Evolutionary conservation across 1,284 basidiomycete genomes (phyloP).

Genomic region (Rugosomyces carneus): DNA sequence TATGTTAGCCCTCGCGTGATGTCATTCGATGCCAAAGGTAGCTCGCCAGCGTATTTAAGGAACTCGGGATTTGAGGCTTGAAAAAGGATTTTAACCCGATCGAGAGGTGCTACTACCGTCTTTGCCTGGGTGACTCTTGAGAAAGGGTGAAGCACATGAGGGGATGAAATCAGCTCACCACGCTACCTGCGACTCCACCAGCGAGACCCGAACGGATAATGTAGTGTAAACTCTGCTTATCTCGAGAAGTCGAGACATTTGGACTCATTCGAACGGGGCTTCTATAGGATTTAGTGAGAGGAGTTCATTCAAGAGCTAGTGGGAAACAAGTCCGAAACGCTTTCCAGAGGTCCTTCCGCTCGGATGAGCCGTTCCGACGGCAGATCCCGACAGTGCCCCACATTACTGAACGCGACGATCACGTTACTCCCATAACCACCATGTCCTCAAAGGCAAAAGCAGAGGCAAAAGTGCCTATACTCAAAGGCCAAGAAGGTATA

Average conservation of each 20-base stretch:
- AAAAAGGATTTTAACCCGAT: constrained; percentile 98
- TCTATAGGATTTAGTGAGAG: neutral
- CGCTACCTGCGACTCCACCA: constrained; percentile 90
- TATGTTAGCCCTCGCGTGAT: constrained; percentile 1
- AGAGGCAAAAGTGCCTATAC: constrained; percentile 50
- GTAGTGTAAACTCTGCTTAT: constrained; percentile 73
- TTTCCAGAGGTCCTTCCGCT: constrained; percentile 11
- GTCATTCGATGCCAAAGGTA: neutral
- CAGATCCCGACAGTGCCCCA: constrained; percentile 7
- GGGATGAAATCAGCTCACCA: constrained; percentile 51
- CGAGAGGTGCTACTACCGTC: constrained; percentile 94
- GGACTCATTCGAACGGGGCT: constrained; percentile 49
- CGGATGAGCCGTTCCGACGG: constrained; percentile 13
- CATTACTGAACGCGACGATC: neutral
- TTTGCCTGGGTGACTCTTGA: constrained; percentile 62
- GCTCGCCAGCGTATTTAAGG: constrained; percentile 83
- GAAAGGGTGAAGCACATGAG: constrained; percentile 14
- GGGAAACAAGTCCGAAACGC: constrained; percentile 1
- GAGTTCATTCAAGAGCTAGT: constrained; percentile 18
- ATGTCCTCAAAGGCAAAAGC: constrained; percentile 42
- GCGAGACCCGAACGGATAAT: constrained; percentile 80
- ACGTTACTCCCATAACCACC: constrained; percentile 2
- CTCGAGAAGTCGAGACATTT: constrained; percentile 47
- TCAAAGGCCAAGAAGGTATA: constrained; percentile 68
- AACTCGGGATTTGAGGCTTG: constrained; percentile 97